A percentile compares a stretch with the other conserved stretches of the same genome.
These are phyloP conservation scores for Spizellomyces punctatus DNA, from an alignment of 192 early-diverging fungal species.

Conservation along the genomic window DNA sequence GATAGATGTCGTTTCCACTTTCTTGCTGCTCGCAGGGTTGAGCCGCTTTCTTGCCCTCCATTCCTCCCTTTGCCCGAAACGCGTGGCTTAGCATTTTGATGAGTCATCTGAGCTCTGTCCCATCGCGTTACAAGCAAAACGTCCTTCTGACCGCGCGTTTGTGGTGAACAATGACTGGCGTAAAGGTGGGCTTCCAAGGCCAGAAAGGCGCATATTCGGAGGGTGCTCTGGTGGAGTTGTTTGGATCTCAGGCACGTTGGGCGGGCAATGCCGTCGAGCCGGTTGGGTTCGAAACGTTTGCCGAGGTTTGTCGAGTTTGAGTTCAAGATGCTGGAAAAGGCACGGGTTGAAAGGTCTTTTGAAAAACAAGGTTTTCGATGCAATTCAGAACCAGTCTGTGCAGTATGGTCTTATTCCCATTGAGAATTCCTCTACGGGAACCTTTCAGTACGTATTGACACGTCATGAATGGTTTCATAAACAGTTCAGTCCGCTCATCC, in stretches of 20 bases:
- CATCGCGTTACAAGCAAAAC: neutral
- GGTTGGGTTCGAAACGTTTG: slow-evolving; percentile 20
- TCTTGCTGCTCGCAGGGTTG: too few species aligned
- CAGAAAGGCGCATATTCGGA: slow-evolving; percentile 38
- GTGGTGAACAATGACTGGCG: neutral
- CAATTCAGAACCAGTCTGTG: slow-evolving; percentile 20
- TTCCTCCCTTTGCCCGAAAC: too few species aligned
- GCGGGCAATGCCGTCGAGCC: slow-evolving; percentile 2
- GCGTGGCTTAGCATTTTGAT: too few species aligned
- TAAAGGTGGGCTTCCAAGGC: slow-evolving; percentile 23
- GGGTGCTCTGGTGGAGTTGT: slow-evolving; percentile 28
- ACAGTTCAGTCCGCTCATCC: too few species aligned
- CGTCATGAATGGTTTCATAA: neutral
- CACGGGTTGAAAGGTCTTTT: neutral
- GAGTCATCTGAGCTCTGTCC: too few species aligned
- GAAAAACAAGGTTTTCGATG: slow-evolving; percentile 25
- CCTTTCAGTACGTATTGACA: slow-evolving; percentile 30
- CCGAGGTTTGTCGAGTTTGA: slow-evolving; percentile 1
- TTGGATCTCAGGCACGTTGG: slow-evolving; percentile 20
- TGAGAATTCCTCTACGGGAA: slow-evolving; percentile 38
- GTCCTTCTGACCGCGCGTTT: neutral
- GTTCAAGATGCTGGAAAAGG: neutral
- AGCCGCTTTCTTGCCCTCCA: too few species aligned
- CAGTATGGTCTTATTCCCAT: slow-evolving; percentile 36
- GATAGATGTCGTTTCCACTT: too few species aligned